Conservation (phyloP, 2,329 filamentous ascomycete species). For the Drechslera avenae region DNA sequence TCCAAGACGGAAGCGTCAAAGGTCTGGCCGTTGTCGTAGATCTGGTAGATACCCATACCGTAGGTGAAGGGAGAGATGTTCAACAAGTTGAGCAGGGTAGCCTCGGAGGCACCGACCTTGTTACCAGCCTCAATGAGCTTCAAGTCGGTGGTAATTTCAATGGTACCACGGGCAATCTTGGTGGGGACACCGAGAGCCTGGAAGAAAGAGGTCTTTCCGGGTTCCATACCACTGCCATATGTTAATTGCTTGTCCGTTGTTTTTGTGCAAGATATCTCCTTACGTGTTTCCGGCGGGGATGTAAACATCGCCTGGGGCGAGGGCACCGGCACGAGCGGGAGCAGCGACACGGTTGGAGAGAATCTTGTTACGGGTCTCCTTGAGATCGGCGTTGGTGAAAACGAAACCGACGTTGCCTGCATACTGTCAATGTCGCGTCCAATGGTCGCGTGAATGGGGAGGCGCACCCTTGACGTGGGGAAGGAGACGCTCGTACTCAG, state of each 20-base stretch:
- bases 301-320: constrained; percentile 92
- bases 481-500: constrained; percentile 97
- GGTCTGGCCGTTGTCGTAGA: constrained; percentile 96
- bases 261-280: constrained; percentile 12
- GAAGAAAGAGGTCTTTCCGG: constrained; percentile 99
- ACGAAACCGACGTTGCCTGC: constrained; percentile 91
- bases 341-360: constrained; percentile 96
- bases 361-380: constrained; percentile 90
- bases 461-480: constrained; percentile 80
- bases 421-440: constrained; percentile 22
- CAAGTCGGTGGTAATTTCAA: constrained; percentile 97
- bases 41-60: constrained; percentile 93
- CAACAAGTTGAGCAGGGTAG: constrained; percentile 98
- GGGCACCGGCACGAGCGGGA: constrained; percentile 94
- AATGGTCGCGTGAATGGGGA: neutral
- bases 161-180: constrained; percentile 99
- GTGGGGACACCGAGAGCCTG: constrained; percentile 99
- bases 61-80: constrained; percentile 87
- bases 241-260: constrained; percentile 19
- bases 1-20: constrained; percentile 88
- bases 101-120: constrained; percentile 99
- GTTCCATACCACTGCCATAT: constrained; percentile 80
- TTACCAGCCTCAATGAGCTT: constrained; percentile 91
- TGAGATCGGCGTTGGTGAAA: constrained; percentile 98
- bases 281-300: constrained; percentile 94